phyloP scores from a whole-genome alignment of 306 rosid species.

The Gastrolobium villosum region DNA sequence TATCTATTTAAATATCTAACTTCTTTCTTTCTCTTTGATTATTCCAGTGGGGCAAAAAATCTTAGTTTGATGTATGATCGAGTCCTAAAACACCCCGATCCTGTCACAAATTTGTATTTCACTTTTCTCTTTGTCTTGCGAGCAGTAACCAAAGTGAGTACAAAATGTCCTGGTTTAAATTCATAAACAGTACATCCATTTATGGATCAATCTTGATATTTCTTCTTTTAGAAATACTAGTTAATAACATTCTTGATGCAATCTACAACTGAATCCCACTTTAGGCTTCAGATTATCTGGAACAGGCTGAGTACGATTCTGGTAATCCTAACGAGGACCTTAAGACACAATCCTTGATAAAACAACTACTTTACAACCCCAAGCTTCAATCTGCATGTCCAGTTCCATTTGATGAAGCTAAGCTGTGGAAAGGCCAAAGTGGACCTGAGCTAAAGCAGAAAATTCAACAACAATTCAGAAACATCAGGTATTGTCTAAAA shows the following conservation, averaged over 20 bases:
- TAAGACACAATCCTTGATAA: slow-evolving; percentile 81
- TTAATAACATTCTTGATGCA: slow-evolving; percentile 36
- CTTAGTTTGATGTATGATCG: slow-evolving; percentile 82
- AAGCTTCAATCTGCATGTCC: slow-evolving; percentile 97
- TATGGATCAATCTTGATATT: slow-evolving; percentile 24
- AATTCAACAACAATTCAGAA: slow-evolving; percentile 93
- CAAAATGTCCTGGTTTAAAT: slow-evolving; percentile 25
- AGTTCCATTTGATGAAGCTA: slow-evolving; percentile 96
- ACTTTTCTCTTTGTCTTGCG: slow-evolving; percentile 93
- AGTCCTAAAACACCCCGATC: slow-evolving; percentile 86
- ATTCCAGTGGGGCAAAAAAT: slow-evolving; percentile 95
- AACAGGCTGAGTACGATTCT: slow-evolving; percentile 92
- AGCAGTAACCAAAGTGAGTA: slow-evolving; percentile 92
- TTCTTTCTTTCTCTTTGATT: slow-evolving; percentile 26
- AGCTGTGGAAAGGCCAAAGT: slow-evolving; percentile 93
- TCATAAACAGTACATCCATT: background rate
- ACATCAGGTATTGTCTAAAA: slow-evolving; percentile 73
- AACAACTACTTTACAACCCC: slow-evolving; percentile 79
- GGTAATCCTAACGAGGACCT: slow-evolving; percentile 82
- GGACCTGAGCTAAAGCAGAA: slow-evolving; percentile 95
- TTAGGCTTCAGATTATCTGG: slow-evolving; percentile 92
- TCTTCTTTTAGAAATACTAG: slow-evolving; percentile 7
- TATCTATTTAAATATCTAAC: slow-evolving; percentile 37
- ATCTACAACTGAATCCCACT: slow-evolving; percentile 48
- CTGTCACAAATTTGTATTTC: slow-evolving; percentile 93